Evolutionary conservation across 1,284 basidiomycete genomes (phyloP), one percentile per base, ranked within the genome.

Genomic region (Ganoderma boninense): DNA sequence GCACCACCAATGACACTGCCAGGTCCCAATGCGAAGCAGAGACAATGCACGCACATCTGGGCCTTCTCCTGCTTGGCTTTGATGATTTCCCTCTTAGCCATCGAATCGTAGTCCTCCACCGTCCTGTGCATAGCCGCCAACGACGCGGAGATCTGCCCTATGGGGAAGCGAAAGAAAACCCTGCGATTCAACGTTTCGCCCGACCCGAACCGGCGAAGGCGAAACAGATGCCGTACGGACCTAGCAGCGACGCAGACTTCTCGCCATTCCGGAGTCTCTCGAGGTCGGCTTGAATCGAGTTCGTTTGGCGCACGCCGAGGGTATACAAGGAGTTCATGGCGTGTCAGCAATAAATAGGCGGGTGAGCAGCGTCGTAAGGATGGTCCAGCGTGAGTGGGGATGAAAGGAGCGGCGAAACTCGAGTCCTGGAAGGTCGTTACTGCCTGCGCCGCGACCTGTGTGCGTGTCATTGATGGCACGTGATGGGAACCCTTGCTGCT

Each of bases 61-160:
- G 96, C 97, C 83, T 98, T 98, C 84, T 97, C 96, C 80, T 96
- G 91, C 82, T 97, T 97, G 54, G 94, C 92, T 75, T 95, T 95
- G 66, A 97, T 94, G 78, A 98, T 95, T 81, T 98, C 97, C 73
- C 96, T 88, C 83, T 93, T 94, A 0, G 95, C 95, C 95, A 98
- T 96, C 14, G 94, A 93, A 78, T 98, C 97, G 79, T 97, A 98
- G 79, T 99, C 97, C 76, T 98, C 96, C 73, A 98, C 91, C 67
- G 97, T 95, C 68, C 97, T 86, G 67, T 95, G 91, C 86, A 98
- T 92, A 1, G 95, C 96, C n/a, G 95, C 89, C 23, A 99, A 85
- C 18, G 95, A 96, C 38, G 97, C 96, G 44, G 95, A 95, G 82
- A 98, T 96, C 87, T 98, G 97, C 80, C 96, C 96, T 97, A 83